These are phyloP conservation scores for Beta corolliflora DNA, from an alignment of 179 eudicot genomes.

Conservation along the genomic window DNA sequence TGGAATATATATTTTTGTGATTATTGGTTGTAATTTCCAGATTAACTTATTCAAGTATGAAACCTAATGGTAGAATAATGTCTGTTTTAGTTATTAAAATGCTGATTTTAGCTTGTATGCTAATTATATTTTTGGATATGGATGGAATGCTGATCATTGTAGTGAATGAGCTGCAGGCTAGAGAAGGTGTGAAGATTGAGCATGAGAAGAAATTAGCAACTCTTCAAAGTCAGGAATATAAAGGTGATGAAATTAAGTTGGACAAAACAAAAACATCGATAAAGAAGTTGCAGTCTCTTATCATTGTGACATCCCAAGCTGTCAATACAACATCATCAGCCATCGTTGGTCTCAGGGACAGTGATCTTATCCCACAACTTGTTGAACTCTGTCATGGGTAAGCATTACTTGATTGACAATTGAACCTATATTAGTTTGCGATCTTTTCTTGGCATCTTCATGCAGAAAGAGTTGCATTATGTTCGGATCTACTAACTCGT, in stretches of 20 bases:
- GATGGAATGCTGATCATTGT: conserved; percentile 6
- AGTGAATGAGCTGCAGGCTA: conserved; percentile 52
- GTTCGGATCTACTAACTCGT: neutral
- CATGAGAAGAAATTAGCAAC: conserved; percentile 85
- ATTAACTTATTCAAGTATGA: neutral
- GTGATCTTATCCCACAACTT: conserved; percentile 90
- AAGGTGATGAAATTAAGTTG: conserved; percentile 78
- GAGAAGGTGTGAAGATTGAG: conserved; percentile 93
- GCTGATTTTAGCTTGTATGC: neutral
- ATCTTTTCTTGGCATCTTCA: neutral
- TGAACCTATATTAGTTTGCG: neutral
- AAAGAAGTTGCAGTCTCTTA: conserved; percentile 75
- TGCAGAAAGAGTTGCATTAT: neutral
- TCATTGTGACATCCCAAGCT: conserved; percentile 90
- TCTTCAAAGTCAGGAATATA: conserved; percentile 82
- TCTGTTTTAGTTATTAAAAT: neutral
- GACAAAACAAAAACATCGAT: conserved; percentile 90
- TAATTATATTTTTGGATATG: neutral
- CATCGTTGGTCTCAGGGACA: conserved; percentile 69
- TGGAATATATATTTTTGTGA: neutral
- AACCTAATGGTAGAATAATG: neutral
- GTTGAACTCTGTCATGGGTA: conserved; percentile 95
- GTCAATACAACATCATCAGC: conserved; percentile 88
- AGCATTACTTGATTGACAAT: conserved; percentile 26
- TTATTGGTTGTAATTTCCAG: neutral